Conservation (phyloP, 1,284 basidiomycete genomes). For the Rhodotorula sp. region DNA sequence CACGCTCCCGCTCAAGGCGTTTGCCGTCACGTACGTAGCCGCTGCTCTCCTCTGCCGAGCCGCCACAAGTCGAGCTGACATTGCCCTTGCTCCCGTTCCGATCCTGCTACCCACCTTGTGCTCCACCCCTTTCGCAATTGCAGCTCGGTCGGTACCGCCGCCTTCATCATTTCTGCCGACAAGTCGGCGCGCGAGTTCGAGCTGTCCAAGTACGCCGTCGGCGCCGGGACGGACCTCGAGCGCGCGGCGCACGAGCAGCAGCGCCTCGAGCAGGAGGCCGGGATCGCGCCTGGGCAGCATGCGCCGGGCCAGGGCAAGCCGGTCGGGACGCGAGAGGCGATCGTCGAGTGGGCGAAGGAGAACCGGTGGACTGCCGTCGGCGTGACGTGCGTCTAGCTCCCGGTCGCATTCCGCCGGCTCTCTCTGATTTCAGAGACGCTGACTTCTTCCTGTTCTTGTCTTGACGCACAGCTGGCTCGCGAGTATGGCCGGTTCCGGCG, state of each 20-base stretch:
- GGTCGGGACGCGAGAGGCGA: conserved; percentile 27
- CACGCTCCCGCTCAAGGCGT: conserved; percentile 40
- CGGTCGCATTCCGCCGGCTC: not conserved
- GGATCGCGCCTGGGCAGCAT: conserved; percentile 11
- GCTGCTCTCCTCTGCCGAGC: no score
- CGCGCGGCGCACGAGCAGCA: conserved; percentile 24
- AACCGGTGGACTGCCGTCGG: conserved; percentile 39
- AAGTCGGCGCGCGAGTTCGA: conserved; percentile 35
- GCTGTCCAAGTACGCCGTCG: conserved; percentile 37
- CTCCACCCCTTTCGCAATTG: not conserved
- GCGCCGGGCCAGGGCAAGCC: not conserved
- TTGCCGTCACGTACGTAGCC: conserved; percentile 31
- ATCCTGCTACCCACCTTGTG: no score
- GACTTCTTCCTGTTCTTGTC: no score
- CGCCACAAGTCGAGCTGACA: not conserved
- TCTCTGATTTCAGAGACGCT: not conserved
- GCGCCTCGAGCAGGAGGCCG: conserved; percentile 31
- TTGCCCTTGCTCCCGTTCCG: not conserved
- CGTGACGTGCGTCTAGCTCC: conserved; percentile 26
- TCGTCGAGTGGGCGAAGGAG: conserved; percentile 39
- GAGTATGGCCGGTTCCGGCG: conserved; percentile 37
- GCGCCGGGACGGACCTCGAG: conserved; percentile 32
- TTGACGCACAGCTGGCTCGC: conserved; percentile 27
- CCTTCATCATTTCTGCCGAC: conserved; percentile 41
- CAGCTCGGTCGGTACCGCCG: conserved; percentile 33